Evolutionary conservation across 805 yeast species (phyloP), one percentile per base, ranked within the genome.

Genomic region (Teunomyces pallodes): DNA sequence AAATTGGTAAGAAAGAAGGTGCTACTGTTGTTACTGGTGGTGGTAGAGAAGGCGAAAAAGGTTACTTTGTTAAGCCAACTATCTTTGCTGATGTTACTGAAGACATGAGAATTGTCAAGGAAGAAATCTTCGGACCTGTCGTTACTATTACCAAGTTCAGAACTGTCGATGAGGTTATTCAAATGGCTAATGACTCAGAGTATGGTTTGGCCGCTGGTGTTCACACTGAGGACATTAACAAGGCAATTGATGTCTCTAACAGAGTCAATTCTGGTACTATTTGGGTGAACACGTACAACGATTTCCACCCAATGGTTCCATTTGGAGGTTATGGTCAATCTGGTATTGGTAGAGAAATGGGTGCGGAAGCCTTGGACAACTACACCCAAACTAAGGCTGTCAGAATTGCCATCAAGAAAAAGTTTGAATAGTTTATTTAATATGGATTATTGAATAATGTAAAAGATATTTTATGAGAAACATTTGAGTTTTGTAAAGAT

Each of bases 51-150:
- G 90, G 87, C 58, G 71, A 70, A 60, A 85, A 83, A 69, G 92
- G 91, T 59, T 84, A 69, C 74, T 86, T 80, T 58, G 62, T 86
- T 54, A 77, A 77, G 65, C 97, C 97, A 67, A 90, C 97, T 36
- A 79, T 91, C 60, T 88, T 90, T 65, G 84, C 87, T 55, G 90
- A 87, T 62, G 96, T 89, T 54, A 76, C 75, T 17, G 86, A 84
- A 65, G 75, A 82, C 63, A 83, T 82, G 85, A 74, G 76, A 56
- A 83, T 91, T 66, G 90, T 87, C 58, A 80, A 77, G 67, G 97
- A 90, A 67, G 97, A 90, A 78, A 88, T 90, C 66, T 90, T 91
- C 60, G 98, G 98, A 48, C 98, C 98, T 33, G 94, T 91, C 49
- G 92, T 88, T 51, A 83, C 90, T 17, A 81, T 89, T 50, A 75